These are phyloP conservation scores for Acanthamoeba divionensis DNA, from an alignment of 208 protist species.

Conservation along the genomic window DNA sequence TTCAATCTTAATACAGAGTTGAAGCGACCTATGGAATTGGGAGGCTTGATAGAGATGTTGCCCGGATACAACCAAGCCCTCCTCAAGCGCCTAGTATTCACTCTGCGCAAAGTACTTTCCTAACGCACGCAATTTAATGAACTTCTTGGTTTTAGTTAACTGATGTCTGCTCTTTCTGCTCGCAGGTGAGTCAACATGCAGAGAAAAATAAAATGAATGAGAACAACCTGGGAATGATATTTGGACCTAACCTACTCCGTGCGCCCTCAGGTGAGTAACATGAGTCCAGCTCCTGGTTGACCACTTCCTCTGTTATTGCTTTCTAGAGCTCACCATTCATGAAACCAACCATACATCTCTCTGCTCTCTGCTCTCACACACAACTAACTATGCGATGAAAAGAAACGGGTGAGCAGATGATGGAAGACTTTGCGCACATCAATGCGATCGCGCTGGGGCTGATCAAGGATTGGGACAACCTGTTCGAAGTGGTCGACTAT, in stretches of 20 bases:
- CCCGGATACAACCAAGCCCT: not conserved
- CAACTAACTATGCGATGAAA: not conserved
- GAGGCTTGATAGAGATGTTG: not conserved
- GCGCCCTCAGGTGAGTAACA: not conserved
- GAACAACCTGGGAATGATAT: not conserved
- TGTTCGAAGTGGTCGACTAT: not conserved
- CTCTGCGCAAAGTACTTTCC: constrained; percentile 33
- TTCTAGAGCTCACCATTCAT: no score
- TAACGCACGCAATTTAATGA: no score
- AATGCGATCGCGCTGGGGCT: constrained; percentile 12
- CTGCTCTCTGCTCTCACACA: no score
- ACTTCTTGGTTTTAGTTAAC: no score
- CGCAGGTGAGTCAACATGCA: constrained; percentile 7
- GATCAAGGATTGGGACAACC: not conserved
- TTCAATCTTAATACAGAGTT: not conserved
- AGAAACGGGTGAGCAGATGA: not conserved
- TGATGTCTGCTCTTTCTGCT: no score
- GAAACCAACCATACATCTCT: no score
- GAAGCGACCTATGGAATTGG: not conserved
- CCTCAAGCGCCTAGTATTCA: not conserved
- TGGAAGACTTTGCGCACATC: not conserved
- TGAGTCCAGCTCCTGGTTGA: not conserved
- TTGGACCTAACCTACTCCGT: not conserved
- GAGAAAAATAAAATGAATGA: constrained; percentile 41
- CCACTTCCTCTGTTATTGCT: not conserved